These are phyloP conservation scores for Ilex aquifolium DNA, from an alignment of 257 asterid species.

Conservation along the genomic window DNA sequence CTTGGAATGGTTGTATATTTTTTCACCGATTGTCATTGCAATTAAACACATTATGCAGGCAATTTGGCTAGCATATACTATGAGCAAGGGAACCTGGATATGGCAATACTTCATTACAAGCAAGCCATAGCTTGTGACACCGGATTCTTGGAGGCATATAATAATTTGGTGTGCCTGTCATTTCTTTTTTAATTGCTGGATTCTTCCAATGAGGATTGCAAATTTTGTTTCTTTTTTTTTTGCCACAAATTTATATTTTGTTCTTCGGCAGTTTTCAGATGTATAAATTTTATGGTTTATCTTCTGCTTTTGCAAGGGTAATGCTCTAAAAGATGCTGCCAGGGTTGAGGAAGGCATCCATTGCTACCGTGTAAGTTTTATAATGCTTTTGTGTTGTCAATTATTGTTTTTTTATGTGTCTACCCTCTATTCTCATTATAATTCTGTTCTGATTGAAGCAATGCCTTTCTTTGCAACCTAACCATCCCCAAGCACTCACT, in stretches of 20 bases:
- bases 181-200: slow-evolving; percentile 2
- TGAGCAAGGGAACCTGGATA: slow-evolving; percentile 91
- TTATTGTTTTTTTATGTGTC: slow-evolving; percentile 11
- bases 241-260: background rate
- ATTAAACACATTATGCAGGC: slow-evolving; percentile 36
- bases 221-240: background rate
- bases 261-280: background rate
- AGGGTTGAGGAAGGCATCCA: slow-evolving; percentile 93
- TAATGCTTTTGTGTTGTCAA: background rate
- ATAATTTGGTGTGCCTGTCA: slow-evolving; percentile 61
- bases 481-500: slow-evolving; percentile 96
- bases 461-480: slow-evolving; percentile 92
- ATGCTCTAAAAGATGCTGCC: slow-evolving; percentile 95
- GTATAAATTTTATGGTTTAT: background rate
- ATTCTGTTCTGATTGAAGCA: slow-evolving; percentile 48
- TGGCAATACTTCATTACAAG: slow-evolving; percentile 88
- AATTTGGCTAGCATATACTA: slow-evolving; percentile 89
- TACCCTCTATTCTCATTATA: slow-evolving; percentile 3
- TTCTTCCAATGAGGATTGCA: slow-evolving; percentile 1
- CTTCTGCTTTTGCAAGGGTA: slow-evolving; percentile 48
- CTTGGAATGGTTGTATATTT: background rate
- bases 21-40: background rate
- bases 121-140: slow-evolving; percentile 92
- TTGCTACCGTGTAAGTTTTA: slow-evolving; percentile 70
- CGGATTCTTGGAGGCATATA: slow-evolving; percentile 94